Conservation (phyloP, 2,329 filamentous ascomycete species). For the Paracorniculantispora psalliotae region DNA sequence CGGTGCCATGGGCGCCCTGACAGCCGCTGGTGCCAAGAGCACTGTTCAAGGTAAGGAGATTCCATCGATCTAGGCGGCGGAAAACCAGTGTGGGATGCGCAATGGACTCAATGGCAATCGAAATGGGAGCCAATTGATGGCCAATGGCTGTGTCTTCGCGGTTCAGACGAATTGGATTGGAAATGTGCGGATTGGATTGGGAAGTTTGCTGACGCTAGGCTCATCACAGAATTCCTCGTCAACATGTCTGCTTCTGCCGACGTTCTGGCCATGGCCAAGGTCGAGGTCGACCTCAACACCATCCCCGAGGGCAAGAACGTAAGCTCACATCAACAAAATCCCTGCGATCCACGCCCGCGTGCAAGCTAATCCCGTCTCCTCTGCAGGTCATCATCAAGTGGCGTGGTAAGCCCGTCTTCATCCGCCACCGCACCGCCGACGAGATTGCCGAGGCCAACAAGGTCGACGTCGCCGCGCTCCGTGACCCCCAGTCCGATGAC, state of each 20-base stretch:
- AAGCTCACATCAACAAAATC: conserved; percentile 36
- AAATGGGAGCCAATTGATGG: neutral
- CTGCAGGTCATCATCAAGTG: conserved; percentile 95
- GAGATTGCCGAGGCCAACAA: conserved; percentile 96
- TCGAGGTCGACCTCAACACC: conserved; percentile 86
- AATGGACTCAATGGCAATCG: neutral
- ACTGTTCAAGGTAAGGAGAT: conserved; percentile 84
- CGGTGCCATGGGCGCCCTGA: conserved; percentile 85
- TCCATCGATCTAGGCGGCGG: neutral
- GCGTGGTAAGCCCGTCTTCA: conserved; percentile 99
- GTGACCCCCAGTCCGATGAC: conserved; percentile 85
- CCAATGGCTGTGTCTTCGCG: neutral
- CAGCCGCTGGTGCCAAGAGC: conserved; percentile 91
- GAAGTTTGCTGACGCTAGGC: conserved; percentile 23
- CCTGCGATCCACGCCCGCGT: neutral
- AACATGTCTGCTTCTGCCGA: conserved; percentile 99
- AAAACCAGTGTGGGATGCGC: neutral
- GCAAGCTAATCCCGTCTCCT: neutral
- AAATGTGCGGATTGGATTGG: conserved; percentile 12
- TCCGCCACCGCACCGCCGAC: conserved; percentile 89
- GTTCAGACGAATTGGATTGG: neutral
- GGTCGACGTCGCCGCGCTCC: conserved; percentile 73
- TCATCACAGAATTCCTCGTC: conserved; percentile 81
- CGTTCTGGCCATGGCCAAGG: conserved; percentile 98
- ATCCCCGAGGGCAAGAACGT: conserved; percentile 99